These are phyloP conservation scores for Oemleria cerasiformis DNA, from an alignment of 306 rosid species.

Conservation along the genomic window DNA sequence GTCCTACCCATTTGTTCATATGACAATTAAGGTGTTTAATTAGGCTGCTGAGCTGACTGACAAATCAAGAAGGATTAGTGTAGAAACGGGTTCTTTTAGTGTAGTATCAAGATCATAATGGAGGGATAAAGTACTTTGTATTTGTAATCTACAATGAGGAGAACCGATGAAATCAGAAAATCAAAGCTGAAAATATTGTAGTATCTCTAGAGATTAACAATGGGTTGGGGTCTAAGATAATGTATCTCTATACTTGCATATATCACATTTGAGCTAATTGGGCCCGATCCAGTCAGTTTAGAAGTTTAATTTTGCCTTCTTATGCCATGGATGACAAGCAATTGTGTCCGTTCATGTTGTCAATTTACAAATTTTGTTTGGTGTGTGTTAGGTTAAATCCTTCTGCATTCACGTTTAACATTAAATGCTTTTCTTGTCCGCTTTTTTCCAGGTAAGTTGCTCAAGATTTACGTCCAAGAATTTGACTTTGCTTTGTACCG, in stretches of 20 bases:
- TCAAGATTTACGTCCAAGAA: conserved; percentile 3
- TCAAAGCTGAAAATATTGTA: not conserved
- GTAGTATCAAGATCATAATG: not conserved
- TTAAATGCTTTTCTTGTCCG: conserved; percentile 13
- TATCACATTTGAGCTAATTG: not conserved
- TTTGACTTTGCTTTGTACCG: not conserved
- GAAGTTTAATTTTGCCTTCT: not conserved
- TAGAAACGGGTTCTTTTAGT: not conserved
- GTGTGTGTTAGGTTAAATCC: not conserved
- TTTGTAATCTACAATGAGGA: not conserved
- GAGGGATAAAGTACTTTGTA: not conserved
- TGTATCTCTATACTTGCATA: not conserved
- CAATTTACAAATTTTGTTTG: not conserved
- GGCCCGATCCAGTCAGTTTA: not conserved
- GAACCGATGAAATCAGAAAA: not conserved
- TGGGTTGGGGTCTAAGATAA: not conserved
- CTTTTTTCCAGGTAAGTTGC: conserved; percentile 32
- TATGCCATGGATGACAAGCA: not conserved
- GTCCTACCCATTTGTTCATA: not conserved
- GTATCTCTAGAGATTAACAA: not conserved
- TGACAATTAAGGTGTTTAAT: not conserved
- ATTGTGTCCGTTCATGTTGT: not conserved
- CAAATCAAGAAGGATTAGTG: not conserved
- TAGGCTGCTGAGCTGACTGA: no score
- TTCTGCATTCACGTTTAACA: not conserved